Conservation (phyloP, 768 basidiomycete genomes). For the Termitomyces sp. region DNA sequence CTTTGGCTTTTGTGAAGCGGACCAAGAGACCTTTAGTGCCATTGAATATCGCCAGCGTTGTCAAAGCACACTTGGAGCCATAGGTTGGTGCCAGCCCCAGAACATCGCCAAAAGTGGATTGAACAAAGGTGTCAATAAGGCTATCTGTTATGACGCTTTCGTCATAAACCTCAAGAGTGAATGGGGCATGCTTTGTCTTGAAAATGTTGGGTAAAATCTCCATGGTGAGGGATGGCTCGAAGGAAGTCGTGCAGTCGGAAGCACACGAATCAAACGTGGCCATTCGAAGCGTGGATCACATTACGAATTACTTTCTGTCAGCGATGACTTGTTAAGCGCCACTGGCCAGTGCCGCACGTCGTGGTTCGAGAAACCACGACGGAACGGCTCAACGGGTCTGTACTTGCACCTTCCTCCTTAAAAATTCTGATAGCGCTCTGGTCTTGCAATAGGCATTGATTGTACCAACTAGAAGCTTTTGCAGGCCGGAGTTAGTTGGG, state of each 20-base stretch:
- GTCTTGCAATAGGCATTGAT: not conserved
- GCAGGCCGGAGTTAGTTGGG: not conserved
- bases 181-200: slow-evolving; percentile 13
- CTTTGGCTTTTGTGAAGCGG: slow-evolving; percentile 16
- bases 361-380: not conserved
- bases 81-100: slow-evolving; percentile 42
- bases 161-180: slow-evolving; percentile 23
- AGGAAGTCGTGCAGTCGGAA: not conserved
- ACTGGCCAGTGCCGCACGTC: not conserved
- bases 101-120: slow-evolving; percentile 15
- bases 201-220: slow-evolving; percentile 30
- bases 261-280: not conserved
- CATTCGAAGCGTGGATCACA: not conserved
- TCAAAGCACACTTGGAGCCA: slow-evolving; percentile 26
- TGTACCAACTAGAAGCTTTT: not conserved
- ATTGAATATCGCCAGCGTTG: slow-evolving; percentile 35
- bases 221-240: slow-evolving; percentile 9
- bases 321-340: not conserved
- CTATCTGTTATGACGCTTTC: slow-evolving; percentile 18
- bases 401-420: not conserved
- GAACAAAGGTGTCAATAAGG: slow-evolving; percentile 23
- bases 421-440: not conserved
- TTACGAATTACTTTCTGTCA: not conserved
- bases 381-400: too few relatives aligned
- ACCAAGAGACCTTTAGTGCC: slow-evolving; percentile 28